Evolutionary conservation across 495 filamentous ascomycete species (phyloP).

Genomic region (Hypoxylon lenormandii): DNA sequence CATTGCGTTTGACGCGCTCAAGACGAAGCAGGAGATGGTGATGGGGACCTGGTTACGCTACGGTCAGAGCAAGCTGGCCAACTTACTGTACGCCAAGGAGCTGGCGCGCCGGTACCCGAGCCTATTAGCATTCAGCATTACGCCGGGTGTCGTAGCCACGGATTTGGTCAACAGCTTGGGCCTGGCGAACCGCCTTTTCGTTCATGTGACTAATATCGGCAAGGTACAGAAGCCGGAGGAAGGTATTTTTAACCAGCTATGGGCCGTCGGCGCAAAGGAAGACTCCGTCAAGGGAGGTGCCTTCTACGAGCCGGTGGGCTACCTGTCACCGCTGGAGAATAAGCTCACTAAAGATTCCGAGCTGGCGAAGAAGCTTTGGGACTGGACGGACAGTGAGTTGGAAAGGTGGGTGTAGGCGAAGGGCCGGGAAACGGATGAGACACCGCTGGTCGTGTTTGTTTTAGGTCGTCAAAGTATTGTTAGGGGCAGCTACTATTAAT

Average conservation of each 20-base stretch:
- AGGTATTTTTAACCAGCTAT: constrained; percentile 70
- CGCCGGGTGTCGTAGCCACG: constrained; percentile 73
- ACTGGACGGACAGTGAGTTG: constrained; percentile 69
- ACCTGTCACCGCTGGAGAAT: too few species aligned
- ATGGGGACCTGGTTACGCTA: constrained; percentile 65
- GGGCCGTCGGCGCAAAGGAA: constrained; percentile 54
- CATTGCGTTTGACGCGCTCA: too few species aligned
- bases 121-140: constrained; percentile 67
- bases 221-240: constrained; percentile 37
- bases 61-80: constrained; percentile 73
- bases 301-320: constrained; percentile 36
- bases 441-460: too few species aligned
- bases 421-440: too few species aligned
- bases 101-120: constrained; percentile 69
- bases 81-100: constrained; percentile 69
- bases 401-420: too few species aligned
- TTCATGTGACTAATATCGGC: constrained; percentile 37
- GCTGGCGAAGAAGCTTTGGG: constrained; percentile 66
- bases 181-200: constrained; percentile 38
- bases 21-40: constrained; percentile 19
- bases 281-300: constrained; percentile 25
- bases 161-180: constrained; percentile 55
- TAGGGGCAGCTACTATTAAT: too few species aligned
- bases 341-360: constrained; percentile 50
- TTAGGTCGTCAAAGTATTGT: too few species aligned